Conservation (phyloP, 176 grass and related monocot species). For the Avena atlantica region DNA sequence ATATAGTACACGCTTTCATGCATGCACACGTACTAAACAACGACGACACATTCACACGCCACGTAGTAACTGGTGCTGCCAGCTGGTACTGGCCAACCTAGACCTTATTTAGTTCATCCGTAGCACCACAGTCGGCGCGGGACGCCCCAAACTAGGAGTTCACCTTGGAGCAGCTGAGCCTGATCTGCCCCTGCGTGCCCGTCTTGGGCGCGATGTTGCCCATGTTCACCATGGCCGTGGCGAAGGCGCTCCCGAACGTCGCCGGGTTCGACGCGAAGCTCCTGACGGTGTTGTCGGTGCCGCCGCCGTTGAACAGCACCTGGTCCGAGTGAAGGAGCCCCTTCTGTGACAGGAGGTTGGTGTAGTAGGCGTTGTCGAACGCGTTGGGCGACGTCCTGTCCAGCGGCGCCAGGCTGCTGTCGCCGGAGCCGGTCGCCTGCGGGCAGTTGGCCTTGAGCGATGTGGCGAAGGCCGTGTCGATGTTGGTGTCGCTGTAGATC, state of each 20-base stretch:
- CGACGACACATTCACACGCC: background rate
- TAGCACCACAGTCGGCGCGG: background rate
- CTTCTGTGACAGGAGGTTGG: slow-evolving; percentile 52
- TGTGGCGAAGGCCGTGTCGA: slow-evolving; percentile 47
- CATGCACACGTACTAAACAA: background rate
- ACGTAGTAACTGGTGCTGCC: background rate
- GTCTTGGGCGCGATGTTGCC: slow-evolving; percentile 47
- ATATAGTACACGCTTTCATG: background rate
- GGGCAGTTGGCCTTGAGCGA: slow-evolving; percentile 68
- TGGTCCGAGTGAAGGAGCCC: slow-evolving; percentile 79
- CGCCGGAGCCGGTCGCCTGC: background rate
- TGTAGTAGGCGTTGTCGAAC: slow-evolving; percentile 73
- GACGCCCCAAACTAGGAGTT: background rate
- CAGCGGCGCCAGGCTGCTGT: slow-evolving; percentile 64
- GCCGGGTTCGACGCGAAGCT: slow-evolving; percentile 47
- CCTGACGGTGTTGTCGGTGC: slow-evolving; percentile 54
- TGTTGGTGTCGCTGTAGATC: slow-evolving; percentile 67
- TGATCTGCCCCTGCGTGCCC: slow-evolving; percentile 42
- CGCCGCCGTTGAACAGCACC: slow-evolving; percentile 74
- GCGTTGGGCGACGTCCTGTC: slow-evolving; percentile 45
- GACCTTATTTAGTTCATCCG: slow-evolving; percentile 20
- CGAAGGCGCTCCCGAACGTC: slow-evolving; percentile 54
- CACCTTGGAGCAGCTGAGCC: slow-evolving; percentile 40
- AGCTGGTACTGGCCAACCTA: background rate
- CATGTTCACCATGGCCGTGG: slow-evolving; percentile 62